A percentile compares a stretch with the other conserved stretches of the same genome.
Evolutionary conservation across 208 protist genomes (phyloP).

Genomic region (Leishmania tarentolae): DNA sequence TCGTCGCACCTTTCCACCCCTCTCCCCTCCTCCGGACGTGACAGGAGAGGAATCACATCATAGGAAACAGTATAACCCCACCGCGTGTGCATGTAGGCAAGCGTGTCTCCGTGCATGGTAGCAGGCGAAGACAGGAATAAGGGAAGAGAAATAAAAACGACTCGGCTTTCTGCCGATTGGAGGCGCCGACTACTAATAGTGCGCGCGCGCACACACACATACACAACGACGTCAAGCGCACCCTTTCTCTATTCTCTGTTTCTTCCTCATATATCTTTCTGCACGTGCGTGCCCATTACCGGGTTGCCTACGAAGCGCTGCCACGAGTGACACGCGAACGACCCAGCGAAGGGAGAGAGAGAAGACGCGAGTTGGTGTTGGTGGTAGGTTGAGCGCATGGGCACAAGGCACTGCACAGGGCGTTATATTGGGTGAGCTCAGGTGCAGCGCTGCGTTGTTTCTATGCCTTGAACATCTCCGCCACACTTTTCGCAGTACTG

Average conservation of each 20-base stretch:
- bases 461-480: not conserved
- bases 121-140: not conserved
- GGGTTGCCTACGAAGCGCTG: not conserved
- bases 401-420: not conserved
- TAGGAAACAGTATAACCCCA: not conserved
- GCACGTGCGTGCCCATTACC: not conserved
- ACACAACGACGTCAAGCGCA: not conserved
- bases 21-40: not conserved
- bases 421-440: not conserved
- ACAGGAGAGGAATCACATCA: not conserved
- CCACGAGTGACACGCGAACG: not conserved
- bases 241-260: not conserved
- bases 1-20: not conserved
- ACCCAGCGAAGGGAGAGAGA: not conserved
- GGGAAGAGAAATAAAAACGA: not conserved
- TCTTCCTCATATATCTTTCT: not conserved
- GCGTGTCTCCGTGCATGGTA: not conserved
- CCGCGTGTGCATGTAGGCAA: not conserved
- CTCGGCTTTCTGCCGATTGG: too few species aligned
- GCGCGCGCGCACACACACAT: not conserved
- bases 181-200: too few species aligned
- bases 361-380: not conserved
- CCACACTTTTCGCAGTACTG: not conserved
- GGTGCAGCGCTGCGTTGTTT: not conserved
- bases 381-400: not conserved